Conservation (phyloP, 2,329 filamentous ascomycete species). For the Dendryphion nanum region DNA sequence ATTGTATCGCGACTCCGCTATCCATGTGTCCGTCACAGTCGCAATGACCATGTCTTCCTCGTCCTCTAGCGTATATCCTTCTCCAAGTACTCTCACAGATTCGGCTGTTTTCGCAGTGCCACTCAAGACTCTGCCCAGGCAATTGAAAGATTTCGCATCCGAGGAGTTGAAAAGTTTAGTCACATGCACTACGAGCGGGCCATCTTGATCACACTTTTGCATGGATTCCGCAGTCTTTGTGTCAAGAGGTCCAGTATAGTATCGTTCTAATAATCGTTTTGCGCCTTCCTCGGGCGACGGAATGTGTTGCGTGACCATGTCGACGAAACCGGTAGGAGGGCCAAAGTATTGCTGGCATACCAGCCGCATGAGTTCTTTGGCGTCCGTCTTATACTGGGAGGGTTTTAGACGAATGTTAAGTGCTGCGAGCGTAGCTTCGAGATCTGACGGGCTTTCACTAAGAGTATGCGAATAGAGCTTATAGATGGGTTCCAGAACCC, state of each 20-base stretch:
- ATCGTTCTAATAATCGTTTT: constrained; percentile 72
- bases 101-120: constrained; percentile 80
- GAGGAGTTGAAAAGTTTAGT: constrained; percentile 89
- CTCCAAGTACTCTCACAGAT: constrained; percentile 86
- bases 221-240: constrained; percentile 78
- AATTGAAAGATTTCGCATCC: constrained; percentile 88
- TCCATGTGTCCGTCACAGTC: constrained; percentile 81
- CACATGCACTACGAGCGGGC: constrained; percentile 85
- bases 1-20: constrained; percentile 90
- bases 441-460: constrained; percentile 80
- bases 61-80: constrained; percentile 93
- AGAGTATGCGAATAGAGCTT: constrained; percentile 96
- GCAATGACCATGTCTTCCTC: constrained; percentile 95
- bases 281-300: constrained; percentile 82
- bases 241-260: constrained; percentile 90
- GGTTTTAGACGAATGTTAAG: constrained; percentile 88
- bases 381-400: constrained; percentile 86
- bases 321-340: constrained; percentile 82
- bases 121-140: constrained; percentile 88
- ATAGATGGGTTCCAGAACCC: constrained; percentile 94
- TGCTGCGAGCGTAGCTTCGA: constrained; percentile 73
- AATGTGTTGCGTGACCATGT: constrained; percentile 89
- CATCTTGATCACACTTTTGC: constrained; percentile 79
- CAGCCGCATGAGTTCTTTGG: constrained; percentile 80
- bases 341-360: constrained; percentile 97